These are phyloP conservation scores for Austroboletus niveus DNA, from an alignment of 1,284 basidiomycete genomes.

Conservation along the genomic window DNA sequence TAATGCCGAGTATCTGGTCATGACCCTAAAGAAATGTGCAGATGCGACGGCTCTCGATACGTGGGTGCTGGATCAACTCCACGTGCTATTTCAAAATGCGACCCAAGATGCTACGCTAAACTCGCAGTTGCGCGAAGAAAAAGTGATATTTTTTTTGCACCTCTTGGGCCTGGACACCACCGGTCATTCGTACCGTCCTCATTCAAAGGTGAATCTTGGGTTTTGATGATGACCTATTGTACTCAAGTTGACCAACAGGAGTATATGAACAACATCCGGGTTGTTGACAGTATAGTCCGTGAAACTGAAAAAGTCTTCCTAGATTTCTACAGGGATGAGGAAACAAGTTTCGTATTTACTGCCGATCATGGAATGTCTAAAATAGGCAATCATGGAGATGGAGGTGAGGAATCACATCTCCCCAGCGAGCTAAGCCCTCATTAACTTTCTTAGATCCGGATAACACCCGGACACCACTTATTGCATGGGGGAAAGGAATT, in stretches of 20 bases:
- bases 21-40: constrained; percentile 24
- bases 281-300: constrained; percentile 78
- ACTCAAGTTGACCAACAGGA: constrained; percentile 45
- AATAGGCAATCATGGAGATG: constrained; percentile 90
- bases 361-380: constrained; percentile 91
- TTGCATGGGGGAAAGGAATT: constrained; percentile 83
- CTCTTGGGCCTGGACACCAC: constrained; percentile 86
- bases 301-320: constrained; percentile 63
- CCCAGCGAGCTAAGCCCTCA: constrained; percentile 4
- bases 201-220: constrained; percentile 54
- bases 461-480: constrained; percentile 82
- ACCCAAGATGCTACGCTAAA: constrained; percentile 50
- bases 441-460: constrained; percentile 63
- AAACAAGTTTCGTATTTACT: constrained; percentile 82
- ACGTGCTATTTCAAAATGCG: constrained; percentile 60
- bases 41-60: constrained; percentile 79
- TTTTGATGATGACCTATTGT: not conserved
- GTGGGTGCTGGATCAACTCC: constrained; percentile 77
- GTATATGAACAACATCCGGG: constrained; percentile 83
- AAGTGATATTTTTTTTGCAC: constrained; percentile 85
- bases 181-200: constrained; percentile 85
- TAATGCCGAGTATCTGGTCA: not conserved
- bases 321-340: constrained; percentile 65
- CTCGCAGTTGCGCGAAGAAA: constrained; percentile 48
- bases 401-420: constrained; percentile 47